Percentiles rank a stretch among this genome's conserved stretches.
Evolutionary conservation across 129 eudicot species (phyloP).

Genomic region (Gnaphalium uliginosum): DNA sequence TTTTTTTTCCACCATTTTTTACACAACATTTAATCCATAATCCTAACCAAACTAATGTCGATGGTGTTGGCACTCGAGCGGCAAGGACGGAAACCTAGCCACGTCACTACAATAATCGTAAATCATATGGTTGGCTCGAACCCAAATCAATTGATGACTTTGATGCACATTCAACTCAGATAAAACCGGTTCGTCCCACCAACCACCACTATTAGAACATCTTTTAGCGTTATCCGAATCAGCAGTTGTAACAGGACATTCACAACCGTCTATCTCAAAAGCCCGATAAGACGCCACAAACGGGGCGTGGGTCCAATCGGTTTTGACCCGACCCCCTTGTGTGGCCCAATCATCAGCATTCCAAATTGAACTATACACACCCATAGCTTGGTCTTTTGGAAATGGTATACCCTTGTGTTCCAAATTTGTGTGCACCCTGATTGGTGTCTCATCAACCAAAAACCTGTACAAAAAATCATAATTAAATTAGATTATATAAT

Average conservation of each 20-base stretch:
- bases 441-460: constrained; percentile 84
- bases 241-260: constrained; percentile 56
- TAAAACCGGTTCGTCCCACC: constrained; percentile 86
- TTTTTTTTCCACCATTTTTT: constrained; percentile 26
- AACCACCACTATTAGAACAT: constrained; percentile 57
- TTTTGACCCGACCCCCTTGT: constrained; percentile 91
- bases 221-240: constrained; percentile 46
- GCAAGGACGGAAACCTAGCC: constrained; percentile 59
- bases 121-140: constrained; percentile 76
- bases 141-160: constrained; percentile 87
- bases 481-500: not conserved
- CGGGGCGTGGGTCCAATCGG: constrained; percentile 90
- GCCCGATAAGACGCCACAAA: constrained; percentile 74
- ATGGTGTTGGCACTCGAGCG: constrained; percentile 77
- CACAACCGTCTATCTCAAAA: constrained; percentile 73
- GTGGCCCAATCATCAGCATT: constrained; percentile 99
- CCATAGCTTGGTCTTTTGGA: constrained; percentile 92
- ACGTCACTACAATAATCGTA: constrained; percentile 78
- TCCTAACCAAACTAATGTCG: constrained; percentile 45
- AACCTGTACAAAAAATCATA: constrained; percentile 43
- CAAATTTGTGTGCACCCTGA: constrained; percentile 75
- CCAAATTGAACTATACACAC: constrained; percentile 96
- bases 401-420: constrained; percentile 86
- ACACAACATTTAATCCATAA: not conserved
- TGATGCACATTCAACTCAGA: constrained; percentile 78